Evolutionary conservation across 192 early-diverging fungal species (phyloP), one percentile per base, ranked within the genome.

Genomic region (Backusella morwellensis): DNA sequence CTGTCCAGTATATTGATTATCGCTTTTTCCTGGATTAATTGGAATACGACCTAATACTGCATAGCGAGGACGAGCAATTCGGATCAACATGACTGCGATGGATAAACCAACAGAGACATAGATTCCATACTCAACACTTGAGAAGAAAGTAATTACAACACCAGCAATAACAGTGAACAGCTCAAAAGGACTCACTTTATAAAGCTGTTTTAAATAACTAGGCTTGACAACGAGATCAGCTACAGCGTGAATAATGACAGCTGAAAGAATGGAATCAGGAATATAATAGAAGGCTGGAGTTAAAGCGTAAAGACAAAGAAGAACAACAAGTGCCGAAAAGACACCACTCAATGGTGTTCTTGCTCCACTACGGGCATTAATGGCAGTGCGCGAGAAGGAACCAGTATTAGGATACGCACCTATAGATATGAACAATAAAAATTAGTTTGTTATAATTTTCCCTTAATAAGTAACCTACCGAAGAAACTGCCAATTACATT

Each of bases 381-480:
- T 90, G 41, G 96, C 95, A 11, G 93, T 94, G 66, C 96, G 92
- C 7, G 94, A 96, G 87, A 97, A 97, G 4, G 94, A 96, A 26
- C 95, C 96, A 15, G 96, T 96, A 1, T 93, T 90, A 26, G 95
- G 92, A 85, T 92, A 96, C 1, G 88, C 93, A 5, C 68, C 68
- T 70, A 17, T 44, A 26, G 0, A 12, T 3, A 23, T 23, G n/a
- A 41, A 8, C 2, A 59, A 26, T 12, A 23, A 69, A 69, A 36
- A 69, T 67, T 11, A 35, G 32, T 29, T 34, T 35, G 32, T 3
- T 34, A 6, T 35, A 19, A 14, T 38, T 35, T 17, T 68, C n/a
- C 17, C 6, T 19, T 35, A 35, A 85, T 88, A 44, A 86, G 84
- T 12, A 63, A 63, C 56, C 35, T 70, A 72, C 92, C 90, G 86